Evolutionary conservation across 495 filamentous ascomycete genomes (phyloP).

Genomic region (Neurospora sp.): DNA sequence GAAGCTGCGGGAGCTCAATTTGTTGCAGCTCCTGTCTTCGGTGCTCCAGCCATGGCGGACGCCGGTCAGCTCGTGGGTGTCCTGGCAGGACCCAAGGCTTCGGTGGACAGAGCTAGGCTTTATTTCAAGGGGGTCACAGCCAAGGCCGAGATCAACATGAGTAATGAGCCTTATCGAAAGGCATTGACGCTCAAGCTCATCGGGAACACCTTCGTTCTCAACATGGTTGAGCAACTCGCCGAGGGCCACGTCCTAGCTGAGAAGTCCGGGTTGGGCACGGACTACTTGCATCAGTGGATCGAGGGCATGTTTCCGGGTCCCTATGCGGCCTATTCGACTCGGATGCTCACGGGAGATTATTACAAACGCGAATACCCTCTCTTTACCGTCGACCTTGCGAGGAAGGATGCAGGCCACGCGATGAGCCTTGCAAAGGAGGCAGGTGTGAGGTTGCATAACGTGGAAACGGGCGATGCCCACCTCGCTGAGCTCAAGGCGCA

Average conservation of each 20-base stretch:
- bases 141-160: conserved; percentile 59
- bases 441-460: conserved; percentile 53
- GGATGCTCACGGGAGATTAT: conserved; percentile 72
- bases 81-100: conserved; percentile 53
- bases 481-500: conserved; percentile 57
- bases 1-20: conserved; percentile 54
- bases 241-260: conserved; percentile 73
- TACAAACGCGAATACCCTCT: conserved; percentile 53
- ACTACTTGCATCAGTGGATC: conserved; percentile 58
- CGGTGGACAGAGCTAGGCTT: conserved; percentile 56
- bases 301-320: conserved; percentile 55
- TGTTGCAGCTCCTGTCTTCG: conserved; percentile 75
- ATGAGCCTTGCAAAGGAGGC: conserved; percentile 49
- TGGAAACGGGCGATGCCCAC: conserved; percentile 60
- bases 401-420: conserved; percentile 79
- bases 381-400: conserved; percentile 76
- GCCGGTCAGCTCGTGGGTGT: conserved; percentile 66
- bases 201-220: conserved; percentile 79
- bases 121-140: conserved; percentile 75
- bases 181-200: conserved; percentile 66
- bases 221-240: conserved; percentile 68
- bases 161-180: conserved; percentile 46
- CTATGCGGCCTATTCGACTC: conserved; percentile 58
- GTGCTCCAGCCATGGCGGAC: conserved; percentile 70
- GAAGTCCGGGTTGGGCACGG: conserved; percentile 64